Percentiles rank a stretch among this genome's conserved stretches.
Conservation (phyloP, 352 stramenopile genomes). For the Peronospora farinosa region DNA sequence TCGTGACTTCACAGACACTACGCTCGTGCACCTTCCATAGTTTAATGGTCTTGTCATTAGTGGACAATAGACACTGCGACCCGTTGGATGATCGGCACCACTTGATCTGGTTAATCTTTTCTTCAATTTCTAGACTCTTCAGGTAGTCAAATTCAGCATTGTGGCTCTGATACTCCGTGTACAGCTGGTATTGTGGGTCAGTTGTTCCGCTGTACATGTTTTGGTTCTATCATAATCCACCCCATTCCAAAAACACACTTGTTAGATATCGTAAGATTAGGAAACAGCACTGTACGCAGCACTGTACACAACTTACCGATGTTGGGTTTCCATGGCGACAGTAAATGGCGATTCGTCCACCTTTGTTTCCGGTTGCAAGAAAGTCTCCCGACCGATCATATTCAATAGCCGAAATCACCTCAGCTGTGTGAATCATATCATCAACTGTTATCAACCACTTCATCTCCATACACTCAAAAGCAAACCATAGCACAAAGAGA, state of each 20-base stretch:
- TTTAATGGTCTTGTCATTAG: slow-evolving; percentile 98
- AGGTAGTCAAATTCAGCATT: slow-evolving; percentile 97
- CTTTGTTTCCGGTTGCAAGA: slow-evolving; percentile 91
- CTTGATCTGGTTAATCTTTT: slow-evolving; percentile 97
- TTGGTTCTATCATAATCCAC: slow-evolving; percentile 19
- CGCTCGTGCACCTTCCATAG: slow-evolving; percentile 91
- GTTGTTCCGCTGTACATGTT: slow-evolving; percentile 26
- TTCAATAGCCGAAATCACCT: slow-evolving; percentile 92
- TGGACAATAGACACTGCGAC: slow-evolving; percentile 90
- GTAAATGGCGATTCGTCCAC: slow-evolving; percentile 90
- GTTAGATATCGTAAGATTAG: not conserved
- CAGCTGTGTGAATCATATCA: slow-evolving; percentile 37
- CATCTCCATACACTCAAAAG: not conserved
- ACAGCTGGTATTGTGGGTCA: slow-evolving; percentile 57
- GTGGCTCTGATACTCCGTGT: slow-evolving; percentile 94
- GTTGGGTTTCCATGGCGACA: slow-evolving; percentile 36
- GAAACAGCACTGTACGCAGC: not conserved
- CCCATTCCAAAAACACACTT: not conserved
- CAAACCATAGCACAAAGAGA: not conserved
- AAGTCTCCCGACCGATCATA: slow-evolving; percentile 90
- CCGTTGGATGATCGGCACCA: slow-evolving; percentile 88
- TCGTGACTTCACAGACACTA: slow-evolving; percentile 66
- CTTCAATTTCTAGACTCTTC: slow-evolving; percentile 95
- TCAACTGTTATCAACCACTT: no score
- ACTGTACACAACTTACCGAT: slow-evolving; percentile 14